phyloP scores from a whole-genome alignment of 1,284 basidiomycete species.

The Thelephora terrestris region DNA sequence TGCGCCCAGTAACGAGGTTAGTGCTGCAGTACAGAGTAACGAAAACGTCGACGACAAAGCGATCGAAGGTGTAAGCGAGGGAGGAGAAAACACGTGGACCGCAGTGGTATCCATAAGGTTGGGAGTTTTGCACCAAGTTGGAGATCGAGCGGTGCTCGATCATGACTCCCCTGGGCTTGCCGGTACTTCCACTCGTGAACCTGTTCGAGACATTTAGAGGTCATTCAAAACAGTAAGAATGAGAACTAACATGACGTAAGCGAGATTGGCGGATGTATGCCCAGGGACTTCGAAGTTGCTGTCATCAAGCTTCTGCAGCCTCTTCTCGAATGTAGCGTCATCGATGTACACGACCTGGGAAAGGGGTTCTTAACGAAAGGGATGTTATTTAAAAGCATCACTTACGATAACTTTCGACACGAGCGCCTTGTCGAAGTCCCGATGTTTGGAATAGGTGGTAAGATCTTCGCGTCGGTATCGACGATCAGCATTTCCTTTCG shows the following conservation, averaged over 20 bases:
- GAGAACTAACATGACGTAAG: constrained; percentile 19
- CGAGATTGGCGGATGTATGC: constrained; percentile 15
- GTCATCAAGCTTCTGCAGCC: background rate
- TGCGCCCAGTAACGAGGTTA: constrained; percentile 17
- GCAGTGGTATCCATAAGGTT: constrained; percentile 15
- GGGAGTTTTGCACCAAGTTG: constrained; percentile 19
- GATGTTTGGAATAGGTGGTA: constrained; percentile 17
- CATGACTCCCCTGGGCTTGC: constrained; percentile 17
- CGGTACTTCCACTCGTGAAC: constrained; percentile 13
- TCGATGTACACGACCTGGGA: background rate
- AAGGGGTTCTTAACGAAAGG: background rate
- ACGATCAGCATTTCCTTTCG: constrained; percentile 19
- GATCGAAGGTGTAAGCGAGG: constrained; percentile 21
- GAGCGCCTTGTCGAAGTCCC: constrained; percentile 12
- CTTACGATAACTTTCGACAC: constrained; percentile 13
- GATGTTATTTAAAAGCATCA: background rate
- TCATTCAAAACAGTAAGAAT: background rate
- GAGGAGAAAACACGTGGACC: constrained; percentile 13
- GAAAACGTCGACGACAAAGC: constrained; percentile 5
- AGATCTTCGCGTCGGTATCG: constrained; percentile 19
- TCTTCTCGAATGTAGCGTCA: background rate
- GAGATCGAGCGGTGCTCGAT: constrained; percentile 22
- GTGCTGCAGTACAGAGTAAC: constrained; percentile 3
- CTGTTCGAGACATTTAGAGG: background rate
- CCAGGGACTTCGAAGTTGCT: background rate